Conservation (phyloP, 2,329 filamentous ascomycete species). For the Fusarium fracticaudum region DNA sequence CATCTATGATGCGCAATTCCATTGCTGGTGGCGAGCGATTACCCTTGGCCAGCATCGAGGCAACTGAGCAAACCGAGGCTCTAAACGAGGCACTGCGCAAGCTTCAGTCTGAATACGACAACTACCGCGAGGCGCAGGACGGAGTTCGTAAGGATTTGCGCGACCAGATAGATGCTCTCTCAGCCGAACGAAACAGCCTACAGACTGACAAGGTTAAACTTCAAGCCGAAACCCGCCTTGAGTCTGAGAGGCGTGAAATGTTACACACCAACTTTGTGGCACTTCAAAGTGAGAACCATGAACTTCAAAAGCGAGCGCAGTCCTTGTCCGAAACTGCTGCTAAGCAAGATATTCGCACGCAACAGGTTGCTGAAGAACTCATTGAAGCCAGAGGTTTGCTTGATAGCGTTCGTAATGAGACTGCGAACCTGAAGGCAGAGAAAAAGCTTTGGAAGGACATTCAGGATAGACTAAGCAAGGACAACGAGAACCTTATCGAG, state of each 20-base stretch:
- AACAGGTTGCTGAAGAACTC: conserved; percentile 92
- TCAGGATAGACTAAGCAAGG: conserved; percentile 85
- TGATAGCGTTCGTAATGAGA: conserved; percentile 90
- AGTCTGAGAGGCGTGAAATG: conserved; percentile 87
- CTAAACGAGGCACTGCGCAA: conserved; percentile 85
- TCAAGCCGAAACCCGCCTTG: conserved; percentile 82
- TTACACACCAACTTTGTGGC: conserved; percentile 87
- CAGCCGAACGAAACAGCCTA: conserved; percentile 82
- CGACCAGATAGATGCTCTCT: conserved; percentile 83
- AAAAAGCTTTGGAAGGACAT: conserved; percentile 96
- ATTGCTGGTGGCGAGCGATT: conserved; percentile 65
- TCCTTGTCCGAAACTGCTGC: conserved; percentile 82
- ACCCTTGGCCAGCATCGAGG: conserved; percentile 68
- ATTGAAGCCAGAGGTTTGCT: conserved; percentile 83
- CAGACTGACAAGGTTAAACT: conserved; percentile 84
- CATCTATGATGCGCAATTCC: conserved; percentile 77
- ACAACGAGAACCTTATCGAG: conserved; percentile 85
- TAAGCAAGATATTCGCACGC: conserved; percentile 88
- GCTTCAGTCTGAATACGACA: conserved; percentile 88
- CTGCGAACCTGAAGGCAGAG: conserved; percentile 91
- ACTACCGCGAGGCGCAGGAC: conserved; percentile 85
- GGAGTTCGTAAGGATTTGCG: conserved; percentile 85
- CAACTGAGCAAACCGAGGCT: conserved; percentile 63
- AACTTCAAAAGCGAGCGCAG: conserved; percentile 85
- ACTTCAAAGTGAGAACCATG: conserved; percentile 83